Evolutionary conservation across 805 yeast genomes (phyloP), one percentile per base, ranked within the genome.

Genomic region (Sungouiella thailandica): DNA sequence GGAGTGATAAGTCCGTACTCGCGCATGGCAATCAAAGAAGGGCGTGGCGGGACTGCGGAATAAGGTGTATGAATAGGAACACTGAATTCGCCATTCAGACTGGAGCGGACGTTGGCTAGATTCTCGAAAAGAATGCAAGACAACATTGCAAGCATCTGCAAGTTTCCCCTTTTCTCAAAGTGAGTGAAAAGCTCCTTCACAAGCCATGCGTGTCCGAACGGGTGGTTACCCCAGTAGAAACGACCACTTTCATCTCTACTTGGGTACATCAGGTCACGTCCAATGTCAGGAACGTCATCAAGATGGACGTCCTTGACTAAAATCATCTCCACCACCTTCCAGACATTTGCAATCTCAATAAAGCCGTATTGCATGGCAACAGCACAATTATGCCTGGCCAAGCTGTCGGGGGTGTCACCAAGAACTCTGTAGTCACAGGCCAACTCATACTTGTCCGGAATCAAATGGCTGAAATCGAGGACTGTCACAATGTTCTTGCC

Each of bases 71-170:
- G 69, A 33, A 72, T 57, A 1, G 78, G 74, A 8, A 70, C 51
- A 32, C 57, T 58, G 33, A 53, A 26, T 5, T 47, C 49, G 4
- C 52, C 43, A 30, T 28, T 25, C 14, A 25, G 16, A 8, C 31
- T 35, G 12, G 35, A 36, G 17, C 20, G 25, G 11, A 40, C 13
- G 17, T 35, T 42, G 9, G 33, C 24, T 5, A 25, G 35, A 45
- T 68, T 71, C 48, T 68, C 83, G 48, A 64, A 68, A 36, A 84
- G 58, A 4, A 86, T 68, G 57, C 95, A 85, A 3, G 90, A 75
- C 44, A 88, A 57, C 87, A 85, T 83, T 1, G 95, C 96, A 16
- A 89, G 62, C 95, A 90, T 86, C 55, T 90, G 97, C 17, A 86
- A 58, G 49, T 90, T 82, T 2, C 80, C 77, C 26, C 66, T 50